Conservation (phyloP, 768 basidiomycete genomes). For the Pholiota molesta region DNA sequence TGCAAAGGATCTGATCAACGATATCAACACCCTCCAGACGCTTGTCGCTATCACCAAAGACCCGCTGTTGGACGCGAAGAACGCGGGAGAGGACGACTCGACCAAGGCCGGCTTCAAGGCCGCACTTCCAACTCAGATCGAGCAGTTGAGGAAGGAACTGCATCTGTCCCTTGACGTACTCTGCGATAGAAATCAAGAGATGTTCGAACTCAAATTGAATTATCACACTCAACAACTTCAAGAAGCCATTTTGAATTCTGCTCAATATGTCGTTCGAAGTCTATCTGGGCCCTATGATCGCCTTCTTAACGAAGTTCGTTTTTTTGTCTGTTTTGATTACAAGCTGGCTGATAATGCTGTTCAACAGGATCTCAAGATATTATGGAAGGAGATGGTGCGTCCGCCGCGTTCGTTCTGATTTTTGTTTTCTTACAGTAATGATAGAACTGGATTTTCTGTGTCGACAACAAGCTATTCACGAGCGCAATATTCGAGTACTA, state of each 20-base stretch:
- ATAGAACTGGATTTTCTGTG: conserved; percentile 28
- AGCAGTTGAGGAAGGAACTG: conserved; percentile 7
- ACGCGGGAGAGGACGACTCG: background rate
- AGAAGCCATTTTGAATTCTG: conserved; percentile 13
- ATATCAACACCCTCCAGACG: conserved; percentile 12
- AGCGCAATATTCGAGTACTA: conserved; percentile 25
- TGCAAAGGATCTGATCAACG: conserved; percentile 6
- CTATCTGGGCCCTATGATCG: conserved; percentile 11
- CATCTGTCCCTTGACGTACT: conserved; percentile 10
- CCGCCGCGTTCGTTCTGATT: background rate
- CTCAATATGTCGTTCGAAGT: conserved; percentile 8
- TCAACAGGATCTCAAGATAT: conserved; percentile 13
- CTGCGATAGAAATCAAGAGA: conserved; percentile 10
- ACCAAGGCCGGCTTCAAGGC: background rate
- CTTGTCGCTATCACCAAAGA: conserved; percentile 17
- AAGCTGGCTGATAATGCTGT: background rate
- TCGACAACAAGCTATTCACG: conserved; percentile 24
- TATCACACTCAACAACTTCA: conserved; percentile 11
- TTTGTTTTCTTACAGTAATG: background rate
- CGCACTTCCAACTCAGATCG: conserved; percentile 2
- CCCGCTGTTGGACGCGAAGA: conserved; percentile 2
- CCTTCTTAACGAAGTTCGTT: conserved; percentile 8
- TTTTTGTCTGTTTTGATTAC: background rate
- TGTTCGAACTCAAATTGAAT: conserved; percentile 11
- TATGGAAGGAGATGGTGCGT: conserved; percentile 20